These are phyloP conservation scores for Rhytidhysteron rufulum DNA, from an alignment of 2,329 filamentous ascomycete species.

Conservation along the genomic window DNA sequence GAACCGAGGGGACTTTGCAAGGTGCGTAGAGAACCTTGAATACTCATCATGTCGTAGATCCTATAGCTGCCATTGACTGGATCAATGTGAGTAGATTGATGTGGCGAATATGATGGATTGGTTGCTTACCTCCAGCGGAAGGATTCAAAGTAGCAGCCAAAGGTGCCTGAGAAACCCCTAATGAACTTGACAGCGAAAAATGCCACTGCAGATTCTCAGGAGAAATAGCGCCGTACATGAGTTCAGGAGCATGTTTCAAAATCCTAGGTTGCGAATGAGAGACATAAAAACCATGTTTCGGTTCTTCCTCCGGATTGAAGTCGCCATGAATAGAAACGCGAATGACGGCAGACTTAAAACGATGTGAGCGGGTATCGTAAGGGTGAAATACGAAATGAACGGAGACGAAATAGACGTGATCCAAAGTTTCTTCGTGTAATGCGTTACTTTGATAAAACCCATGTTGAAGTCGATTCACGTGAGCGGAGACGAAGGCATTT, in stretches of 20 bases:
- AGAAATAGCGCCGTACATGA: constrained; percentile 46
- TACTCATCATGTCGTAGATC: constrained; percentile 49
- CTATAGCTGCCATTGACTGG: constrained; percentile 43
- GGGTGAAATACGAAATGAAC: constrained; percentile 51
- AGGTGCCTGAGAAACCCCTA: constrained; percentile 45
- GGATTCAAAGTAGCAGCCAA: constrained; percentile 41
- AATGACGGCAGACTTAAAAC: constrained; percentile 47
- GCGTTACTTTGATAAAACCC: constrained; percentile 43
- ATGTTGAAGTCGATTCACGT: constrained; percentile 49
- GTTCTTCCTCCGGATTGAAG: constrained; percentile 7
- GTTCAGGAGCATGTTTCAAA: constrained; percentile 48
- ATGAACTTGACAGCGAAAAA: constrained; percentile 43
- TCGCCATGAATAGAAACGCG: constrained; percentile 35
- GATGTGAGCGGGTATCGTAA: constrained; percentile 38
- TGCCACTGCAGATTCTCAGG: constrained; percentile 48
- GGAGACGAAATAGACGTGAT: constrained; percentile 47
- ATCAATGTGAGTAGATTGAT: too few species aligned
- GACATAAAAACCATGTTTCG: constrained; percentile 9
- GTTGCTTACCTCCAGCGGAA: constrained; percentile 37
- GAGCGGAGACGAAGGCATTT: constrained; percentile 47
- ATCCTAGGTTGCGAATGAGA: constrained; percentile 37
- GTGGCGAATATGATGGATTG: too few species aligned
- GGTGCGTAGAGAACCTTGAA: constrained; percentile 46
- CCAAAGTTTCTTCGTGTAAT: constrained; percentile 39
- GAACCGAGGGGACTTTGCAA: constrained; percentile 31